A percentile compares a stretch with the other conserved stretches of the same genome.
Evolutionary conservation across 192 early-diverging fungal genomes (phyloP).

Genomic region (Backusella psychrophila): DNA sequence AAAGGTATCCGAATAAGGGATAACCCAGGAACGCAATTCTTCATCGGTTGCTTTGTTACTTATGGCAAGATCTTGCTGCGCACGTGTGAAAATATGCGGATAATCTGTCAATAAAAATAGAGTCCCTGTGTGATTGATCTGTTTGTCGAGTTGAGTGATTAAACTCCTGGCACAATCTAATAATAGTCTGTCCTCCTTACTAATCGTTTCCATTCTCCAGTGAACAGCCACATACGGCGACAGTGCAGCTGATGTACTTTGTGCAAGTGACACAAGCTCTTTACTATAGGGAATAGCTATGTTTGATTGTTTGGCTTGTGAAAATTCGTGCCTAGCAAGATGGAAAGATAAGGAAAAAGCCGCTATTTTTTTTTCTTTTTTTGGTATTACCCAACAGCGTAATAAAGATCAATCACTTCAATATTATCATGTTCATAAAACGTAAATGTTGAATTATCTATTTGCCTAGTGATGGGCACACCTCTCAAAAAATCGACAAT

Average conservation of each 20-base stretch:
- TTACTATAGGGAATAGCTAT: conserved; percentile 24
- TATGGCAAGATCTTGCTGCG: conserved; percentile 2
- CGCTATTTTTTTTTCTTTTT: not conserved
- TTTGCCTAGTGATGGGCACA: not conserved
- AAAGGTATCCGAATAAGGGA: conserved; percentile 26
- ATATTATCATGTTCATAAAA: conserved; percentile 10
- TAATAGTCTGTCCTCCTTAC: conserved; percentile 12
- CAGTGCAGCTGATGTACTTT: conserved; percentile 5
- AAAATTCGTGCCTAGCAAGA: conserved; percentile 25
- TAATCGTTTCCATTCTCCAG: conserved; percentile 31
- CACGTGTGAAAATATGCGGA: conserved; percentile 20
- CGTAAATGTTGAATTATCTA: not conserved
- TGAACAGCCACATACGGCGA: conserved; percentile 33
- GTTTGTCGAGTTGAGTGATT: not conserved
- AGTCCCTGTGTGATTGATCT: conserved; percentile 4
- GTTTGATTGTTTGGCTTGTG: conserved; percentile 20
- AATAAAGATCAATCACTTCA: conserved; percentile 34
- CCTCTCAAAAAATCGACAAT: not conserved
- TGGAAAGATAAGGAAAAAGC: not conserved
- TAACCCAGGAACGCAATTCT: not conserved
- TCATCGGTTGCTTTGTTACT: not conserved
- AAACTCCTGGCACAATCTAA: conserved; percentile 27
- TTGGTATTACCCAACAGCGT: conserved; percentile 31
- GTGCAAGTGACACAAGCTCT: conserved; percentile 6
- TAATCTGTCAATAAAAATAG: conserved; percentile 37